Base-by-base conservation (phyloP, 495 filamentous ascomycete genomes). In the Neurospora sp. region DNA sequence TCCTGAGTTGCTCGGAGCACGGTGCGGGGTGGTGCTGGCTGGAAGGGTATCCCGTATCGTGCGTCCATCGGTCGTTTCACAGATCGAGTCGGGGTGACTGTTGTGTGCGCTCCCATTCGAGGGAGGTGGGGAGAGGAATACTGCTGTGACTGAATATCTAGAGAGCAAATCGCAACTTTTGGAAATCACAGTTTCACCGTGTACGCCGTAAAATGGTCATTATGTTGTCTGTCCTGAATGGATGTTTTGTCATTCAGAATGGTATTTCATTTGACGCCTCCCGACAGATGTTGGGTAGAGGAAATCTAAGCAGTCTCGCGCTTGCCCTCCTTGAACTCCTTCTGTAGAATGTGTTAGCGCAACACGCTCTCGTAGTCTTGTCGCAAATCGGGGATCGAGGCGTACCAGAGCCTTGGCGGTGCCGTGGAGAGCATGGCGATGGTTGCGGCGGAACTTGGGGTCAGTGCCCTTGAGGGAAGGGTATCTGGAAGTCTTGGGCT, bases 381-480 rank as follows among this genome's bases (percentile, higher is more conserved):
- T 66, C 36, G 39, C 48, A 42, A 45, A 69, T 21, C 43, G 39
- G 43, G 21, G 59, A 42, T 73, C 75, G 73, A 34, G 39, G 90
- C 94, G 81, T 91, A 99, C 96, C 87, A 99, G 86, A 81, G 96
- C 96, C 89, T 92, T 96, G 89, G 92, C 93, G 79, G 96, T 99
- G 82, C 96, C 96, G 86, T 98, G 96, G 39, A 98, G 93, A 82
- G 96, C 96, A 90, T 98, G 94, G 85, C 94, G 92, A 88, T 99
- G 96, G 89, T 99, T 99, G 86, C 96, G 90, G 84, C 96, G 91
- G 90, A 98, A 99, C 90, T 99, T 99, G 83, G 96, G 93, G 88
- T 99, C 96, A 81, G 95, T 97, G 83, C 96, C 96, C 80, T 97
- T 97, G 78, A 98, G 90, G 81, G 95, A 98, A 76, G 96, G 96